Evolutionary conservation across 768 basidiomycete genomes (phyloP).

Genomic region (Russula vinacea): DNA sequence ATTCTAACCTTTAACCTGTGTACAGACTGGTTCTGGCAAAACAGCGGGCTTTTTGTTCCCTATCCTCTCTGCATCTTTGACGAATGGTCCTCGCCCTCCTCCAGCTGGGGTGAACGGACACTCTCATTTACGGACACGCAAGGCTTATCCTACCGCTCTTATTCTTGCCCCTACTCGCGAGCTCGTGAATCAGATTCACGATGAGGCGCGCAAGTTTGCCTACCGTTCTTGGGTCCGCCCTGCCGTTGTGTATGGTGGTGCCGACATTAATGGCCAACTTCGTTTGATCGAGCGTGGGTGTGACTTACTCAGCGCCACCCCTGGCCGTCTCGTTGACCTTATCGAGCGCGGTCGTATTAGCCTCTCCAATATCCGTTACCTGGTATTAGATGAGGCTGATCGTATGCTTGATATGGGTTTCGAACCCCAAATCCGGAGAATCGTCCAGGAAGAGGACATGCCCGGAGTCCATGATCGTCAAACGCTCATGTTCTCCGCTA

Average conservation of each 20-base stretch:
- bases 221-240: slow-evolving; percentile 99
- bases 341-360: slow-evolving; percentile 98
- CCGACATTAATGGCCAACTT: slow-evolving; percentile 94
- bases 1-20: slow-evolving; percentile 28
- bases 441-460: slow-evolving; percentile 99
- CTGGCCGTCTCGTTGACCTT: slow-evolving; percentile 96
- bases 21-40: slow-evolving; percentile 97
- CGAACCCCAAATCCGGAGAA: slow-evolving; percentile 97
- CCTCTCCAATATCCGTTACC: slow-evolving; percentile 93
- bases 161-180: slow-evolving; percentile 98
- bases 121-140: slow-evolving; percentile 68
- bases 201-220: slow-evolving; percentile 97
- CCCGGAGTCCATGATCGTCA: slow-evolving; percentile 88
- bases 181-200: slow-evolving; percentile 98
- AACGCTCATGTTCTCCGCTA: slow-evolving; percentile 99
- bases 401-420: slow-evolving; percentile 99
- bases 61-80: slow-evolving; percentile 91
- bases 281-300: slow-evolving; percentile 94
- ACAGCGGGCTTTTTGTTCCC: slow-evolving; percentile 99
- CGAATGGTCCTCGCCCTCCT: slow-evolving; percentile 71
- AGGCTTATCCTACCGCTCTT: slow-evolving; percentile 95
- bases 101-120: slow-evolving; percentile 49
- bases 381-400: slow-evolving; percentile 98
- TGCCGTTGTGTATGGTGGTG: slow-evolving; percentile 98
- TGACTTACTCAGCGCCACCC: slow-evolving; percentile 94